Evolutionary conservation across 148 eudicot genomes (phyloP).

Genomic region (Pouteria glomerata): DNA sequence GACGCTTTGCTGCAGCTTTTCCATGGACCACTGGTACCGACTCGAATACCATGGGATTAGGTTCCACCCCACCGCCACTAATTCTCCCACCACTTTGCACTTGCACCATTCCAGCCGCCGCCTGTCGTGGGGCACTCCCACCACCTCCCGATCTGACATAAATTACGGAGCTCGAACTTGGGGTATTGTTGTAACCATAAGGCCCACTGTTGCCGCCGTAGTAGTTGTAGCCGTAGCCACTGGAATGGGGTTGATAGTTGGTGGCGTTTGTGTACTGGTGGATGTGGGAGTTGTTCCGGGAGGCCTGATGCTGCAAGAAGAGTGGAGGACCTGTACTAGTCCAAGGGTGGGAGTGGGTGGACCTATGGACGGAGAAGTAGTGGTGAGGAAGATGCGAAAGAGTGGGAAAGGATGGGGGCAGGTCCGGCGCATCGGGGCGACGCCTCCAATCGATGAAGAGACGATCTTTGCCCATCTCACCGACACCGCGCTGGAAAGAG

Average conservation of each 20-base stretch:
- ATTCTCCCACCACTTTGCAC: too few species aligned
- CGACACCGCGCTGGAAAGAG: constrained; percentile 57
- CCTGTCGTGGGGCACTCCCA: too few species aligned
- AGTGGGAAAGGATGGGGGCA: too few species aligned
- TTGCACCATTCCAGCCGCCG: too few species aligned
- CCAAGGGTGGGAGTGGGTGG: too few species aligned
- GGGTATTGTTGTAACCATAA: too few species aligned
- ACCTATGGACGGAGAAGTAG: not conserved
- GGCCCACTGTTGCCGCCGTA: not conserved
- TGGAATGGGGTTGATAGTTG: not conserved
- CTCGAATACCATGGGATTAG: constrained; percentile 46
- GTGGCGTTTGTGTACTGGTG: not conserved
- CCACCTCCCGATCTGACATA: constrained; percentile 26
- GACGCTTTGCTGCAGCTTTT: constrained; percentile 66
- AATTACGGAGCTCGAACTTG: constrained; percentile 22
- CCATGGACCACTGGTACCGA: constrained; percentile 80
- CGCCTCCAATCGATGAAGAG: constrained; percentile 81
- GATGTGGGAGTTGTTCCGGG: not conserved
- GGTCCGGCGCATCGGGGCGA: constrained; percentile 52
- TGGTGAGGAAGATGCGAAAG: too few species aligned
- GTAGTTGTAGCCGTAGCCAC: not conserved
- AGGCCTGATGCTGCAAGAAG: constrained; percentile 17
- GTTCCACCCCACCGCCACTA: constrained; percentile 16
- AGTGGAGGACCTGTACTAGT: constrained; percentile 22
- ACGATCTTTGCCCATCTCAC: constrained; percentile 39